Evolutionary conservation across 306 rosid species (phyloP), one percentile per base, ranked within the genome.

Genomic region (Amphicarpaea edgeworthii): DNA sequence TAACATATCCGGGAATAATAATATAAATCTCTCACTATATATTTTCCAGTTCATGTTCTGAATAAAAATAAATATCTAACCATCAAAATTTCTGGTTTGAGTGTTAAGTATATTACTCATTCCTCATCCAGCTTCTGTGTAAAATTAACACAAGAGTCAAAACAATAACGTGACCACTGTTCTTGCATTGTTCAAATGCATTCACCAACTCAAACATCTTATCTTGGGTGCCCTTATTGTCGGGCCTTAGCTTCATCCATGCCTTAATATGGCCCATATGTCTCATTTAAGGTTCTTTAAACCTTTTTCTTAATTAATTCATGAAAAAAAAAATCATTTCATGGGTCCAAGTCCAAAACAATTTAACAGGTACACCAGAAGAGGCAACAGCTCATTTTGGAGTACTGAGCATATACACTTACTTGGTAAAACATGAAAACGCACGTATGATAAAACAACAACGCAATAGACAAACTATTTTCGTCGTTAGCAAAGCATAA

Each of bases 351-450:
- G 17, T 26, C 64, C 65, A 59, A 55, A 53, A 24, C 57, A 50
- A 50, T 12, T 50, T 17, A 17, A 17, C 45, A 7, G 30, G 20
- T 54, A 34, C 63, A 61, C 42, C 75, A 73, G 79, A 70, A 68
- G 80, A 81, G 76, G 79, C 66, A 73, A 81, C 77, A 88, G 81
- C 86, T 86, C 86, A 88, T 63, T 49, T 12, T 7, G 59, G 19
- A n/a, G n/a, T n/a, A n/a, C n/a, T n/a, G n/a, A n/a, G n/a, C n/a
- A n/a, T n/a, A n/a, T n/a, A n/a, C n/a, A n/a, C n/a, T n/a, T n/a
- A n/a, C 7, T 37, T 26, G 12, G 38, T 11, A 59, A 84, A 86
- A 68, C 40, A 43, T 70, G 47, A 68, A 79, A 79, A 28, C 14
- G 11, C 72, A 41, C 38, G n/a, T n/a, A 28, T 5, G 5, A 23